Conservation (phyloP, 2,329 filamentous ascomycete genomes). For the Claviceps africana region DNA sequence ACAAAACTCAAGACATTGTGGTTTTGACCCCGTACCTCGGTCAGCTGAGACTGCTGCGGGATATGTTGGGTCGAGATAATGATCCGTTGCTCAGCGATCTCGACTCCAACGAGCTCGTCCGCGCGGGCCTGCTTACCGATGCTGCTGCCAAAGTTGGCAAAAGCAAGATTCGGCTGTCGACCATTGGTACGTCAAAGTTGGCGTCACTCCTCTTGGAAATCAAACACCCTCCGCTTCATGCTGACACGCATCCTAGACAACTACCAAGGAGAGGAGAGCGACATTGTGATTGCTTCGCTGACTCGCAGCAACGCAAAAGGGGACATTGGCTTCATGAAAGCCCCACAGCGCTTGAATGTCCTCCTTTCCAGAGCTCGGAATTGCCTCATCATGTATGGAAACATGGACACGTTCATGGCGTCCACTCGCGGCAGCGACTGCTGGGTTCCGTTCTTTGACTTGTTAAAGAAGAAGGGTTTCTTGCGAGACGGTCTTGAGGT, state of each 20-base stretch:
- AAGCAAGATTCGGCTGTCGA: conserved; percentile 45
- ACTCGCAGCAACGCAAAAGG: conserved; percentile 49
- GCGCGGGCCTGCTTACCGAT: conserved; percentile 44
- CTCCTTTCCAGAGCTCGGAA: conserved; percentile 53
- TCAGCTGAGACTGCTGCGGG: conserved; percentile 44
- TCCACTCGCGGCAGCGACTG: neutral
- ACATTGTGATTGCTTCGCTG: conserved; percentile 55
- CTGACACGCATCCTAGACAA: conserved; percentile 42
- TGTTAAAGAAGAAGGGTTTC: conserved; percentile 34
- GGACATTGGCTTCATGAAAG: conserved; percentile 57
- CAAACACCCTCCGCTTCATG: no score
- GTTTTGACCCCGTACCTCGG: conserved; percentile 61
- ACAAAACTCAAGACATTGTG: conserved; percentile 49
- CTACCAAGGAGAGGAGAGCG: conserved; percentile 64
- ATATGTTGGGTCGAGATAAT: conserved; percentile 38
- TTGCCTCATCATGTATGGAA: conserved; percentile 55
- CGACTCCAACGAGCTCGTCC: conserved; percentile 45
- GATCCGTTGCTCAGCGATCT: conserved; percentile 56
- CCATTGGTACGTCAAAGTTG: conserved; percentile 51
- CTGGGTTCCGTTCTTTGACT: conserved; percentile 13
- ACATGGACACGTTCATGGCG: conserved; percentile 49
- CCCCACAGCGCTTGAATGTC: conserved; percentile 55
- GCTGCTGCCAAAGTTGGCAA: conserved; percentile 38
- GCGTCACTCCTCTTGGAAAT: no score
- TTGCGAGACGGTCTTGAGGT: conserved; percentile 49